Conservation (phyloP, 2,329 filamentous ascomycete species). For the Fusarium kyushuense region DNA sequence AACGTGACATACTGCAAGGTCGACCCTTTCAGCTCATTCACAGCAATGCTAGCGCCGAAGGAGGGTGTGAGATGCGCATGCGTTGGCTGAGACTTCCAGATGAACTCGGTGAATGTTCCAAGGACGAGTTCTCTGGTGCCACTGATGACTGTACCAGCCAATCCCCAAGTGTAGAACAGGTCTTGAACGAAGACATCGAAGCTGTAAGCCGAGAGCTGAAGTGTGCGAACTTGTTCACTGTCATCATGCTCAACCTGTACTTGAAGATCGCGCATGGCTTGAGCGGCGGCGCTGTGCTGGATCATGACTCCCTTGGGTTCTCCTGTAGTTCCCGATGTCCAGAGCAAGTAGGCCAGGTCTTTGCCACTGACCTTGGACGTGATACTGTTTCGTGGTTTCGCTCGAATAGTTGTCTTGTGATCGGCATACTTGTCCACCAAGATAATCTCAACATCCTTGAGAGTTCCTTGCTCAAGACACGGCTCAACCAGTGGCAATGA, state of each 20-base stretch:
- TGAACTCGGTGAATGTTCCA: conserved; percentile 27
- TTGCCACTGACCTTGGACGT: not conserved
- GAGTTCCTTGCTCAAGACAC: conserved; percentile 6
- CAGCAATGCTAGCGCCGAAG: conserved; percentile 26
- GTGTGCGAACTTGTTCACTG: conserved; percentile 14
- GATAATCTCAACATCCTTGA: conserved; percentile 16
- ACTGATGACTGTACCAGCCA: conserved; percentile 14
- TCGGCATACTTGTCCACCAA: conserved; percentile 20
- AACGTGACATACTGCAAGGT: conserved; percentile 26
- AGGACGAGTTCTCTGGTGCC: conserved; percentile 25
- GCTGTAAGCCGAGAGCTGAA: conserved; percentile 29
- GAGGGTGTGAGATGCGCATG: conserved; percentile 31
- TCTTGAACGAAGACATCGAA: conserved; percentile 35
- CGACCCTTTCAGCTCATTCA: conserved; percentile 22
- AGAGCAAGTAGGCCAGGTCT: conserved; percentile 23
- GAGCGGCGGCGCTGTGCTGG: conserved; percentile 18
- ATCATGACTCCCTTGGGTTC: conserved; percentile 36
- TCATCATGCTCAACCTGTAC: conserved; percentile 27
- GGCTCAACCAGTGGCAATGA: conserved; percentile 11
- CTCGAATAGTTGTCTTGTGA: not conserved
- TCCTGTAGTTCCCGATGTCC: conserved; percentile 28
- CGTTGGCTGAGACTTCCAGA: conserved; percentile 24
- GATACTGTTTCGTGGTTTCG: conserved; percentile 1
- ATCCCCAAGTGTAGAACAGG: conserved; percentile 25
- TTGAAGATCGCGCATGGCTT: conserved; percentile 29